These are phyloP conservation scores for Epichloe glyceriae DNA, from an alignment of 2,329 filamentous ascomycete species.

Conservation along the genomic window DNA sequence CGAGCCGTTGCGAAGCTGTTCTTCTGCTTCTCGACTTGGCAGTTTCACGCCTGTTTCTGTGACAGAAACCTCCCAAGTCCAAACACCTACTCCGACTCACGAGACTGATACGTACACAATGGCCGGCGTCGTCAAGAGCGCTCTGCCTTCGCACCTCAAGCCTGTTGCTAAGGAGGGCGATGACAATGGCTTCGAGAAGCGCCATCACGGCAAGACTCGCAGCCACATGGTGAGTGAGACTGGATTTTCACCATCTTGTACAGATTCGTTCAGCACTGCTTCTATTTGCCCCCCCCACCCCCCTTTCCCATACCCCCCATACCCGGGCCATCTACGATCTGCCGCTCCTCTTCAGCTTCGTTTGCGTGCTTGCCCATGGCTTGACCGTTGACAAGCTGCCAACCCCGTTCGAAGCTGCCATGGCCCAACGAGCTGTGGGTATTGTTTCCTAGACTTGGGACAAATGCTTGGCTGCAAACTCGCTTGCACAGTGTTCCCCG, in stretches of 20 bases:
- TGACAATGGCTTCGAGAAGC: slow-evolving; percentile 40
- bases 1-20: background rate
- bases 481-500: background rate
- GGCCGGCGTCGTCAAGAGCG: slow-evolving; percentile 59
- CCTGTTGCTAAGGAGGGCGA: slow-evolving; percentile 33
- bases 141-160: slow-evolving; percentile 77
- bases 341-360: background rate
- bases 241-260: background rate
- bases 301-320: background rate
- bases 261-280: background rate
- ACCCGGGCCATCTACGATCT: background rate
- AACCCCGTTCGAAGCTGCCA: background rate
- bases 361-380: background rate
- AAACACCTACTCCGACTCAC: background rate
- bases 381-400: background rate
- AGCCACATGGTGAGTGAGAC: slow-evolving; percentile 63
- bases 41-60: background rate
- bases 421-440: background rate
- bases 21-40: background rate
- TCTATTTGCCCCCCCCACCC: background rate
- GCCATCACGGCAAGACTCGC: slow-evolving; percentile 74
- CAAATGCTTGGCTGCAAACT: background rate
- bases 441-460: background rate
- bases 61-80: background rate
- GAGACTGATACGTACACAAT: slow-evolving; percentile 32